Base-by-base conservation (phyloP, 176 grass and related monocot species). In the Saccharum spontaneum region DNA sequence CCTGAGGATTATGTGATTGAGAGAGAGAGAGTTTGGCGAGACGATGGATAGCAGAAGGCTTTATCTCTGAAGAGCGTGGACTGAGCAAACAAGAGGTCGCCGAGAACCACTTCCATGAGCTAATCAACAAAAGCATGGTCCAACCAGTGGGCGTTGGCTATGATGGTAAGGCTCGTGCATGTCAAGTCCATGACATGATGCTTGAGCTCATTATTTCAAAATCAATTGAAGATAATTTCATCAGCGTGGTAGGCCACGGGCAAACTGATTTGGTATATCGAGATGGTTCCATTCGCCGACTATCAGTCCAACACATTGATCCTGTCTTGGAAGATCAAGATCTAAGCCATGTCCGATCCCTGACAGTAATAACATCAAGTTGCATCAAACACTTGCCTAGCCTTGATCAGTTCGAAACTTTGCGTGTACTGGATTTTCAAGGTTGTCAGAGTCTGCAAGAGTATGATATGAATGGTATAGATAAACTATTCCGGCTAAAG, bases 171-270 rank as follows among this genome's bases (percentile, higher is more conserved):
- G 69, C 55, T 0, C 1, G 1, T 2, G 69, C 68, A 0, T 83
- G 54, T 63, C 81, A 28, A 31, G 81, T 83, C 12, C 69, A 83
- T 45, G 69, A 83, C 38, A 74, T 74, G n/a, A 73, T 83, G 37
- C 68, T 74, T 74, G 69, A 74, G 13, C 69, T 83, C 4, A 74
- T 83, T 0, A 74, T 73, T 71, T 71, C 69, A 7, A 71, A 44
- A 71, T 43, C 69, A 6, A 40, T 14, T 71, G 69, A 71, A 71
- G 69, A 71, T 24, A 71, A 71, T 3, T 71, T 71, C 69, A 14
- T 43, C 5, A 0, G 38, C 44, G 0, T 71, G 38, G 1, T 10
- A 4, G 38, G 22, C 69, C 20, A 71, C 0, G 22, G 39, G 22
- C 69, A 71, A n/a, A 40, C 18, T 12, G 5, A 7, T 44, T 12